Base-by-base conservation (phyloP, 2,329 filamentous ascomycete species). In the Incumbomyces lentus region DNA sequence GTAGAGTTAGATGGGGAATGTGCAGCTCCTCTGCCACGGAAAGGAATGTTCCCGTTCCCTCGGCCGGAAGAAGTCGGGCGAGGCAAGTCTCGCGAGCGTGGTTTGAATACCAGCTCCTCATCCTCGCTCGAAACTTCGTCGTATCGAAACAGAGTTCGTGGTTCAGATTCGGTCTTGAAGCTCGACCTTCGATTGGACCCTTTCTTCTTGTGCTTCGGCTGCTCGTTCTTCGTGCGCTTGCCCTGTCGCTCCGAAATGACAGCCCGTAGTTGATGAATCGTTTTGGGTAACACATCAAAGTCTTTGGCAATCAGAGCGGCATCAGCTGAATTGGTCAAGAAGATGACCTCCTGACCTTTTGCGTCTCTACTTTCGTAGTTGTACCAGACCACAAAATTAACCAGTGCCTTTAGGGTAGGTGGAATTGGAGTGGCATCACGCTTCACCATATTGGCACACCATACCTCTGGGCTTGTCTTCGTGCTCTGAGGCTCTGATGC, bases 41-140 rank as follows among this genome's bases (percentile, higher is more conserved):
- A 50, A 49, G 34, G 48, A 47, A 18, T 36, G 22, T 51, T 51
- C 16, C 47, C 32, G 18, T 31, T 49, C 4, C 43, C 49, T 4
- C 49, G 19, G 13, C 33, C 52, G 14, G 44, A 29, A 22, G 36
- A 46, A 26, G 39, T 34, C 31, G 44, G 48, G 18, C 52, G 43
- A 14, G 48, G 38, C 8, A 49, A 31, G 14, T 54, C 54, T 44
- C 52, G 45, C 32, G 54, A 48, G 30, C 57, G 45, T 31, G 57
- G 57, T 32, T 56, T 57, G 47, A 71, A 71, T 2, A 71, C 68
- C 22, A 71, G 58, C 52, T 71, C 68, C 49, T 71, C 68, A 48
- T 70, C 68, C 17, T 70, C 68, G 32, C 65, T 70, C 12, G 70
- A 68, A n/a, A 66, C 67, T 31, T 71, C 68, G 49, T 58, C 51